Percentiles rank a stretch among this genome's conserved stretches.
Conservation (phyloP, 2,329 filamentous ascomycete species). For the Botryotinia globosa region DNA sequence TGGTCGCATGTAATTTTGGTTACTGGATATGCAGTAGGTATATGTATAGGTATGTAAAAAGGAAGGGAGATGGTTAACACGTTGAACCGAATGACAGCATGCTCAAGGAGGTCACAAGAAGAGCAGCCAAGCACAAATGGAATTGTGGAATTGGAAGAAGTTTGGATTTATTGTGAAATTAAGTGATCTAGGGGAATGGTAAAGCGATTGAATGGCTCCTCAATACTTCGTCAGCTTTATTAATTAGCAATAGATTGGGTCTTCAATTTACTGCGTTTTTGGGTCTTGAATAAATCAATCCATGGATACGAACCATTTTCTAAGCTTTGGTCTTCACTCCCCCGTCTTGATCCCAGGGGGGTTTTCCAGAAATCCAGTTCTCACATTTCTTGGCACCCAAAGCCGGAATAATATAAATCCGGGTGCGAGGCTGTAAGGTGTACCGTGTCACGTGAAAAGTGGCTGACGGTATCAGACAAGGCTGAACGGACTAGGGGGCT, state of each 20-base stretch:
- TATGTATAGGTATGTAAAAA: not conserved
- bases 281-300: not conserved
- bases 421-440: not conserved
- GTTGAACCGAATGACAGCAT: constrained; percentile 21
- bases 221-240: constrained; percentile 1
- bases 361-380: not conserved
- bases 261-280: not conserved
- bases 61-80: constrained; percentile 1
- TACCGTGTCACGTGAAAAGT: accelerated
- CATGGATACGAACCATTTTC: not conserved
- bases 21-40: not conserved
- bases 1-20: constrained; percentile 26
- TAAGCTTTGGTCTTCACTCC: not conserved
- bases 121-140: constrained; percentile 3
- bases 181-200: not conserved
- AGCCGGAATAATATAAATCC: not conserved
- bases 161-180: not conserved
- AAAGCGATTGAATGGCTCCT: not conserved
- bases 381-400: not conserved
- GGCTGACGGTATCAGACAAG: not conserved
- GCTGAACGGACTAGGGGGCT: not conserved
- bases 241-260: not conserved
- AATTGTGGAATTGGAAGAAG: constrained; percentile 5
- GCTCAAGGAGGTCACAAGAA: constrained; percentile 15
- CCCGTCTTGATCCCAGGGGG: not conserved